Evolutionary conservation across 1,284 basidiomycete species (phyloP).

Genomic region (Ceratobasidium sp.): DNA sequence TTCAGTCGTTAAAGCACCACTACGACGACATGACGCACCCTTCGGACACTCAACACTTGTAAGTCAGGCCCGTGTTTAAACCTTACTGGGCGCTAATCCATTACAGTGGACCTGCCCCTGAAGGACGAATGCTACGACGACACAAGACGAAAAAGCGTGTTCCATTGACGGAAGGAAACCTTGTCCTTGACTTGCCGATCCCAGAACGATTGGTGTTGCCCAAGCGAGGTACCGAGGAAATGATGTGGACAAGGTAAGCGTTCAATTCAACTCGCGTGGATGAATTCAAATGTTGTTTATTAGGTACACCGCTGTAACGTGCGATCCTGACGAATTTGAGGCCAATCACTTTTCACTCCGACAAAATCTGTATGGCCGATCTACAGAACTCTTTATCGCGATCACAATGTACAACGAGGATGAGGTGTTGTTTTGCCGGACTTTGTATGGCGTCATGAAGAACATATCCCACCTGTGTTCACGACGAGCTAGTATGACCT

Average conservation of each 20-base stretch:
- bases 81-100: neutral
- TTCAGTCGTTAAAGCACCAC: slow-evolving; percentile 32
- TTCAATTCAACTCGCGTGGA: neutral
- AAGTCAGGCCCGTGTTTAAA: neutral
- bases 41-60: slow-evolving; percentile 36
- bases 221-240: slow-evolving; percentile 81
- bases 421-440: slow-evolving; percentile 91
- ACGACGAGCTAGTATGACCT: slow-evolving; percentile 91
- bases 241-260: slow-evolving; percentile 75
- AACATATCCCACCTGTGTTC: slow-evolving; percentile 84
- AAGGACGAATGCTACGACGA: slow-evolving; percentile 75
- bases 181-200: slow-evolving; percentile 83
- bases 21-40: slow-evolving; percentile 28
- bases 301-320: slow-evolving; percentile 82
- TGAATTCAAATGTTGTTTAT: neutral
- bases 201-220: slow-evolving; percentile 82
- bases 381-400: slow-evolving; percentile 92
- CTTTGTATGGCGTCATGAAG: slow-evolving; percentile 93
- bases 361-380: slow-evolving; percentile 79
- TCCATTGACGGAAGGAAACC: slow-evolving; percentile 80
- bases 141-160: slow-evolving; percentile 76
- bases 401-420: slow-evolving; percentile 99
- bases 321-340: slow-evolving; percentile 93
- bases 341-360: slow-evolving; percentile 82
- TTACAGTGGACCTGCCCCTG: slow-evolving; percentile 72